Percentiles rank a stretch among this genome's conserved stretches.
Evolutionary conservation across 441 rosid genomes (phyloP).

Genomic region (Croton setiger): DNA sequence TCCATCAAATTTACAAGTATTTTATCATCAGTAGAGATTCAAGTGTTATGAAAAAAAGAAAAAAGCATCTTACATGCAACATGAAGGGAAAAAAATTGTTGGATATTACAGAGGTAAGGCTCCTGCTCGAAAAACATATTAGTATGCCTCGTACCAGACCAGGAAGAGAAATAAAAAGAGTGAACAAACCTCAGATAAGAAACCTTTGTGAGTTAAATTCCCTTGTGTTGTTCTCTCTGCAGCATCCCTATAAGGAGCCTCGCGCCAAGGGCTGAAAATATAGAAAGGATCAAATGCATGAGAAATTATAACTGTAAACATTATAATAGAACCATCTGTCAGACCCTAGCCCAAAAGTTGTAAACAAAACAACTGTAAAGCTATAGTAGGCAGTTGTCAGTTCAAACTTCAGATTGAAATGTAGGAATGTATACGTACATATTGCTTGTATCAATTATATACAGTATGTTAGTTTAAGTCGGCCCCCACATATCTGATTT

Average conservation of each 20-base stretch:
- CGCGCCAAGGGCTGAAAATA: conserved; percentile 67
- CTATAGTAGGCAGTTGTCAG: not conserved
- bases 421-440: not conserved
- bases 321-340: conserved; percentile 5
- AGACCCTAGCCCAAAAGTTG: conserved; percentile 11
- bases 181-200: conserved; percentile 55
- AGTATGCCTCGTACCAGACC: conserved; percentile 1
- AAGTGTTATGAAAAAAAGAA: not conserved
- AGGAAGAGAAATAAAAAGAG: not conserved
- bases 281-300: not conserved
- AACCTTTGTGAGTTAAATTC: conserved; percentile 58
- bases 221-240: conserved; percentile 49
- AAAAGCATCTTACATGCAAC: not conserved
- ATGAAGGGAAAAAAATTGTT: not conserved
- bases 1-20: not conserved
- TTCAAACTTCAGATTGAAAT: not conserved
- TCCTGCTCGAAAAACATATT: not conserved
- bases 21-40: not conserved
- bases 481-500: not conserved
- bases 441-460: not conserved
- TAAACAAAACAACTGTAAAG: not conserved
- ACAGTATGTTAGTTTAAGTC: too few relatives aligned
- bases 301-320: conserved; percentile 11
- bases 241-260: conserved; percentile 67
- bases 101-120: not conserved